A percentile compares a stretch with the other conserved stretches of the same genome.
phyloP scores from a whole-genome alignment of 108 stramenopile genomes.

The Nitzschia sp. region DNA sequence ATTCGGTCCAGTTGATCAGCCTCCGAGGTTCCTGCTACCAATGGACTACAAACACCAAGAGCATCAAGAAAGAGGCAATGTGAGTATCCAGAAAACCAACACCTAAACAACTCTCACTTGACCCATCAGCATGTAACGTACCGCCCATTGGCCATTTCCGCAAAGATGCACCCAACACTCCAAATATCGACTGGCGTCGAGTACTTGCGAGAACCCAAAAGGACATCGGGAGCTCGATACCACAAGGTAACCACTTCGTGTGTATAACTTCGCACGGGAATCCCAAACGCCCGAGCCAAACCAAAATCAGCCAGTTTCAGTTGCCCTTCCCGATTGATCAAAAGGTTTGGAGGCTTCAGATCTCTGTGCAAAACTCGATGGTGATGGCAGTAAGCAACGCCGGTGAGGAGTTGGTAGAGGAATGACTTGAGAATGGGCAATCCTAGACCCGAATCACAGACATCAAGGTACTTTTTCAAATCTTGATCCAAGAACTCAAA shows the following conservation, averaged over 20 bases:
- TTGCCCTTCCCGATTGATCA: conserved; percentile 96
- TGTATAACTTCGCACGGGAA: conserved; percentile 93
- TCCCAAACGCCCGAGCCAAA: conserved; percentile 95
- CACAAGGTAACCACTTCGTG: conserved; percentile 98
- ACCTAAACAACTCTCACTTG: background rate
- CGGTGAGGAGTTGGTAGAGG: conserved; percentile 94
- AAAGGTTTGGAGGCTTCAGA: conserved; percentile 92
- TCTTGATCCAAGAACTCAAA: conserved; percentile 99
- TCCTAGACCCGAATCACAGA: conserved; percentile 92
- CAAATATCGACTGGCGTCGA: conserved; percentile 98
- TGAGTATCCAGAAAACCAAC: background rate
- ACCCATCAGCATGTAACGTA: too few relatives aligned
- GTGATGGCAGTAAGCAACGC: conserved; percentile 98
- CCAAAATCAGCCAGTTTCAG: conserved; percentile 99
- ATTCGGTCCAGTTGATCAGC: conserved; percentile 91
- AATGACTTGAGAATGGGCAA: conserved; percentile 91
- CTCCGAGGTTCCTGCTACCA: conserved; percentile 89
- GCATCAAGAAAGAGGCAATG: background rate
- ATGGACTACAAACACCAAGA: conserved; percentile 36
- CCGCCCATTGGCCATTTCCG: conserved; percentile 96
- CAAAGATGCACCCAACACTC: conserved; percentile 97
- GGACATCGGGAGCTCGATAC: conserved; percentile 98
- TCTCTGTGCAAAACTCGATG: conserved; percentile 96
- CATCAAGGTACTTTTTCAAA: conserved; percentile 94
- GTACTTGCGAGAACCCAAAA: conserved; percentile 95